A percentile compares a stretch with the other conserved stretches of the same genome.
Conservation (phyloP, 768 basidiomycete species). For the Dioszegia crocea region DNA sequence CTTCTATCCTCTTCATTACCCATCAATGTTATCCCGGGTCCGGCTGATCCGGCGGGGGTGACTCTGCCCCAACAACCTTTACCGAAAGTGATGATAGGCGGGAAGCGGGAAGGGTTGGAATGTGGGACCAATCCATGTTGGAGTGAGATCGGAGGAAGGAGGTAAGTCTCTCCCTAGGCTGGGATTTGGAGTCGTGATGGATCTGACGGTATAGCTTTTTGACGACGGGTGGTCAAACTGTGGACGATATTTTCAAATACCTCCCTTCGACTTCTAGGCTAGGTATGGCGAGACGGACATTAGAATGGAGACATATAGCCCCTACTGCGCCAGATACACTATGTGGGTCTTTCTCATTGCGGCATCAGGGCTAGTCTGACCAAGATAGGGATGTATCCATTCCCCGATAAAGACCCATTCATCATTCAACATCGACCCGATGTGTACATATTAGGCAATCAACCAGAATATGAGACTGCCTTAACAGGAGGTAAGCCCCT, state of each 20-base stretch:
- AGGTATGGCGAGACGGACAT: conserved; percentile 68
- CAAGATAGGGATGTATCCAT: conserved; percentile 78
- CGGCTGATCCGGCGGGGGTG: conserved; percentile 76
- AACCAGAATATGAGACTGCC: conserved; percentile 73
- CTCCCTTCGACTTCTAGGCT: conserved; percentile 64
- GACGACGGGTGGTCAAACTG: conserved; percentile 83
- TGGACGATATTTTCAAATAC: conserved; percentile 95
- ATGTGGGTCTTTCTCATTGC: conserved; percentile 51
- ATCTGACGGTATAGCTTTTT: conserved; percentile 54
- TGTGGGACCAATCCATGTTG: conserved; percentile 89
- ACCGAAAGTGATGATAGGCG: conserved; percentile 84
- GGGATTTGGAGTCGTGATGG: too few species aligned
- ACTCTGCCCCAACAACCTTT: conserved; percentile 92
- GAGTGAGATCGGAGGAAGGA: conserved; percentile 60
- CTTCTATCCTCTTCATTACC: conserved; percentile 68
- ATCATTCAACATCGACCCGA: conserved; percentile 79
- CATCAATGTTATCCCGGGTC: conserved; percentile 82
- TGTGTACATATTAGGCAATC: conserved; percentile 87
- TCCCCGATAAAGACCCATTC: conserved; percentile 81
- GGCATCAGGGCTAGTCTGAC: neutral
- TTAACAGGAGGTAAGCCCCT: conserved; percentile 55
- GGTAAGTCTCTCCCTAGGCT: conserved; percentile 39
- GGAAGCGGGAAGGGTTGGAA: conserved; percentile 55
- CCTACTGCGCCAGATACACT: conserved; percentile 98
- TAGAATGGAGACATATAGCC: conserved; percentile 94